These are phyloP conservation scores for Uronychia setigera DNA, from an alignment of 73 alveolate genomes.

Conservation along the genomic window DNA sequence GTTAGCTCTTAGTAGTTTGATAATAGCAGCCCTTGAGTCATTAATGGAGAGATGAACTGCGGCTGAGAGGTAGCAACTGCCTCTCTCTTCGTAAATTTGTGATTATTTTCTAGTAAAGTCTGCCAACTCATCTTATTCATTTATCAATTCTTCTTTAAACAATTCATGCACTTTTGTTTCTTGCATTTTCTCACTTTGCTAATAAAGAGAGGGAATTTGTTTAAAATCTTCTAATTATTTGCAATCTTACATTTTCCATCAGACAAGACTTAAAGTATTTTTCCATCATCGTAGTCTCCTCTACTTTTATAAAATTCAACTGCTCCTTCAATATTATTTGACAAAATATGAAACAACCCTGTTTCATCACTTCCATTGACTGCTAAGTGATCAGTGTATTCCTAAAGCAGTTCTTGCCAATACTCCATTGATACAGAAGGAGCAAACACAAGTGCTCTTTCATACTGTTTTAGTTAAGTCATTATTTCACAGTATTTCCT, in stretches of 20 bases:
- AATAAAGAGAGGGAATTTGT: no score
- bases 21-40: not conserved
- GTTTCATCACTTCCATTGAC: not conserved
- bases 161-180: not conserved
- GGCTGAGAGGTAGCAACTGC: not conserved
- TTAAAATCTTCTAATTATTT: not conserved
- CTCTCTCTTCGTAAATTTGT: not conserved
- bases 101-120: not conserved
- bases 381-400: slow-evolving; percentile 38
- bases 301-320: not conserved
- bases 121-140: not conserved
- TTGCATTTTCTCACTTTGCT: not conserved
- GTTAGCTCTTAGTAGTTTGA: not conserved
- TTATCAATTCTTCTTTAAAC: not conserved
- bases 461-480: slow-evolving; percentile 67
- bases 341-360: not conserved
- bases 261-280: not conserved
- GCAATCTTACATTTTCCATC: not conserved
- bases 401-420: slow-evolving; percentile 67
- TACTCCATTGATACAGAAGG: slow-evolving; percentile 81
- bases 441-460: slow-evolving; percentile 84
- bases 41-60: not conserved
- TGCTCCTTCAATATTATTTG: not conserved
- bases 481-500: slow-evolving; percentile 81
- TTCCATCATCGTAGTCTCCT: not conserved